Percentiles rank a stretch among this genome's conserved stretches.
phyloP scores from a whole-genome alignment of 768 basidiomycete genomes.

The Pholiota molesta region DNA sequence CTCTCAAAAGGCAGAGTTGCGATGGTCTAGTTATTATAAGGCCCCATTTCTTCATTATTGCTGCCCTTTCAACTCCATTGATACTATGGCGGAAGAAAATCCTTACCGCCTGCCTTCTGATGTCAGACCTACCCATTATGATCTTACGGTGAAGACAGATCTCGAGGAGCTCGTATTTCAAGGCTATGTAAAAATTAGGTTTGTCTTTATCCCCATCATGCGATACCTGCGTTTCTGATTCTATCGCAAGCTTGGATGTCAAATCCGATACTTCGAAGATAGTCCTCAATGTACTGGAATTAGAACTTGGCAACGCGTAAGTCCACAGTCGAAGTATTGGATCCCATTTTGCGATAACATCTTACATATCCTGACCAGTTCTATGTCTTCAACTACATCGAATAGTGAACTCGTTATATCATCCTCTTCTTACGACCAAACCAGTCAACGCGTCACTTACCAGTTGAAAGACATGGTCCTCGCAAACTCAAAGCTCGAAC shows the following conservation, averaged over 20 bases:
- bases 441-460: conserved; percentile 67
- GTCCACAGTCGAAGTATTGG: conserved; percentile 12
- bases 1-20: too few relatives aligned
- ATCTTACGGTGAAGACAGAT: conserved; percentile 78
- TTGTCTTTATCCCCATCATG: conserved; percentile 16
- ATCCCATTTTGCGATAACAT: too few relatives aligned
- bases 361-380: neutral
- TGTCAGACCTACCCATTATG: conserved; percentile 75
- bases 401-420: conserved; percentile 38
- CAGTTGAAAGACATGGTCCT: conserved; percentile 56
- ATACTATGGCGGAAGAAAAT: too few relatives aligned
- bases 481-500: conserved; percentile 63
- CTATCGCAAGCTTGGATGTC: conserved; percentile 56
- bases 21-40: too few relatives aligned
- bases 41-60: too few relatives aligned
- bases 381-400: conserved; percentile 51
- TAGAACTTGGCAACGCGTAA: conserved; percentile 56
- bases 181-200: conserved; percentile 76
- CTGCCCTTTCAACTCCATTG: too few relatives aligned
- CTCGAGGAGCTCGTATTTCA: conserved; percentile 70
- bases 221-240: neutral
- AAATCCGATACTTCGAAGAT: conserved; percentile 59
- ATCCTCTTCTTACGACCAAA: conserved; percentile 51
- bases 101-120: conserved; percentile 63
- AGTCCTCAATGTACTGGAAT: conserved; percentile 62